Base-by-base conservation (phyloP, 306 rosid genomes). In the Prunus mongolica region DNA sequence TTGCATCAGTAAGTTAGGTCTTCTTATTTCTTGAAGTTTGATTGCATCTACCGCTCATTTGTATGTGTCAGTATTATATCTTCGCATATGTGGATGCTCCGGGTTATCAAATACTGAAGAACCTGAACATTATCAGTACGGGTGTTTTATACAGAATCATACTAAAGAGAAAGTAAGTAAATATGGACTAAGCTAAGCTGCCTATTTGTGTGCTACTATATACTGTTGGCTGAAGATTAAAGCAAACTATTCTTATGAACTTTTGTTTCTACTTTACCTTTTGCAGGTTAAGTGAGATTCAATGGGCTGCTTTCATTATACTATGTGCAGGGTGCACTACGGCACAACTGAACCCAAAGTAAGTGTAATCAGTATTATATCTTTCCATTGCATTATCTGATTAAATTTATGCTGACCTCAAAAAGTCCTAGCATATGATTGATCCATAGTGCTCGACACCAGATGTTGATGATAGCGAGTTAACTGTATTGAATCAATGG, bases 21-120 rank as follows among this genome's bases (percentile, higher is more conserved):
- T 54, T 72, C 51, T 66, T 79, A 49, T 78, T 72, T 76, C 65
- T 67, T 54, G 57, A 73, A 56, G 67, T 79, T 20, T 84, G 78
- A 76, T 76, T 75, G 58, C 25, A 15, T 75, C 69, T 72, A 18
- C 82, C 49, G 62, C 83, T 75, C 50, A 49, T 67, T 84, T 75
- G 77, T 61, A 14, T 78, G 77, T 61, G 72, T 87, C 95, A 95
- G 97, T 95, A 95, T 84, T 95, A 95, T 87, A 95, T 95, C 71
- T 92, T 95, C 83, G 99, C 96, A 8, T 87, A 92, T 77, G 99
- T 92, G 73, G 97, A 95, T 81, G 97, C 99, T 58, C 99, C 99
- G 47, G 97, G 99, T 72, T 95, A 92, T 87, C 99, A 92, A 84
- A 95, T 95, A 80, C 76, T 92, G 57, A 95, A 95, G 88, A 95